Evolutionary conservation across 2,329 filamentous ascomycete species (phyloP), one percentile per base, ranked within the genome.

Genomic region (Pseudogymnoascus pannorum): DNA sequence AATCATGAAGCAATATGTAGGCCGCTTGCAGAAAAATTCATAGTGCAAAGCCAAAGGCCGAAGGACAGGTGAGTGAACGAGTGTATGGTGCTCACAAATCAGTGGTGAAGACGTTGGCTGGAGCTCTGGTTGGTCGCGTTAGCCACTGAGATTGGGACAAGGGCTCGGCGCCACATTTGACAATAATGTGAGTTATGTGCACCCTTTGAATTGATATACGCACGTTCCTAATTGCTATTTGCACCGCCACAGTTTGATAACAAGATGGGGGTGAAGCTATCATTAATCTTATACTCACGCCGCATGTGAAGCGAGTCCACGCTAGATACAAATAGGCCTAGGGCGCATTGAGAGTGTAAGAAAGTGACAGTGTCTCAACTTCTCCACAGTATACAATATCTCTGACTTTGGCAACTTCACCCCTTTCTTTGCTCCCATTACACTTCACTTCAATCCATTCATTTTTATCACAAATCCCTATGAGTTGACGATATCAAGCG

Each of bases 121-220:
- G 26, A 54, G 48, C 48, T 54, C 48, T 54, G 48, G 48, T 54
- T 54, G 48, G 48, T 54, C 48, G 48, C 26, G 48, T 54, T 54
- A 20, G 48, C 48, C 48, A 54, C 48, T 31, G 48, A 54, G 48
- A 33, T 54, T 33, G 48, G 31, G 31, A 54, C 48, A 54, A 54
- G 48, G 48, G 48, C 48, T 54, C 24, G 26, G 48, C 24, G 48
- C 48, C 48, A 54, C 48, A 54, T 8, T 12, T 54, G 44, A 54
- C 44, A 54, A 20, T 54, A 54, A 54, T 2, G 26, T 54, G 26
- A 33, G 9, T 16, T 54, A 12, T 31, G 11, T 18, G n/a, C 26
- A 54, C 48, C 16, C 48, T 14, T 20, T 26, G 48, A 24, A 26
- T 16, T 54, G 48, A 54, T 54, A 31, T 16, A 31, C n/a, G 26